Conservation (phyloP, 2,329 filamentous ascomycete species). For the Diaporthe vexans region DNA sequence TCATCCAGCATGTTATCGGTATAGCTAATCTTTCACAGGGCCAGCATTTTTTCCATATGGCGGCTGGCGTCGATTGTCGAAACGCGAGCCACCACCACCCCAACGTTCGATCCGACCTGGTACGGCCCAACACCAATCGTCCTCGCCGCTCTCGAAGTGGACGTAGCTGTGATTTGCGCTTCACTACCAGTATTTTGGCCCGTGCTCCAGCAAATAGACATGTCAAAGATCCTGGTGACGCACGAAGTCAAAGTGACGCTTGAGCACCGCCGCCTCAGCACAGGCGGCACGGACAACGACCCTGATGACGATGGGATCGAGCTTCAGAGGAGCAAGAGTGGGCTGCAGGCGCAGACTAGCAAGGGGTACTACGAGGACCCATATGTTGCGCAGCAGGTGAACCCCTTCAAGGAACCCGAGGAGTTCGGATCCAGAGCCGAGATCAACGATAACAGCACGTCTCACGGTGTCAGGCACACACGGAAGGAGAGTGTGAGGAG, state of each 20-base stretch:
- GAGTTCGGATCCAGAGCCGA: constrained; percentile 32
- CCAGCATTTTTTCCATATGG: constrained; percentile 51
- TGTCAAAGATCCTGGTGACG: constrained; percentile 36
- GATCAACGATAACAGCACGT: constrained; percentile 3
- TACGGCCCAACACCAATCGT: constrained; percentile 52
- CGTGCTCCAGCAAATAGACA: constrained; percentile 43
- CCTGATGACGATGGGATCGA: constrained; percentile 38
- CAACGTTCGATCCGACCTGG: constrained; percentile 54
- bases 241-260: constrained; percentile 38
- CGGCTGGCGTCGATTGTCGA: constrained; percentile 50
- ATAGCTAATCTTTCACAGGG: constrained; percentile 41
- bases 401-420: constrained; percentile 30
- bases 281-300: constrained; percentile 13
- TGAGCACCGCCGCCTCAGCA: constrained; percentile 33
- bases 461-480: background rate
- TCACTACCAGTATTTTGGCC: constrained; percentile 37
- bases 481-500: constrained; percentile 18
- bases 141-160: constrained; percentile 52
- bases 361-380: constrained; percentile 32
- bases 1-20: background rate
- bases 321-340: constrained; percentile 35
- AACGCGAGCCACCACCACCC: constrained; percentile 50
- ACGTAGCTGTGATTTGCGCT: constrained; percentile 42
- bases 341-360: constrained; percentile 5
- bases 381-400: constrained; percentile 36